A percentile compares a stretch with the other conserved stretches of the same genome.
phyloP scores from a whole-genome alignment of 2,329 filamentous ascomycete genomes.

The Aureobasidium uvarum region DNA sequence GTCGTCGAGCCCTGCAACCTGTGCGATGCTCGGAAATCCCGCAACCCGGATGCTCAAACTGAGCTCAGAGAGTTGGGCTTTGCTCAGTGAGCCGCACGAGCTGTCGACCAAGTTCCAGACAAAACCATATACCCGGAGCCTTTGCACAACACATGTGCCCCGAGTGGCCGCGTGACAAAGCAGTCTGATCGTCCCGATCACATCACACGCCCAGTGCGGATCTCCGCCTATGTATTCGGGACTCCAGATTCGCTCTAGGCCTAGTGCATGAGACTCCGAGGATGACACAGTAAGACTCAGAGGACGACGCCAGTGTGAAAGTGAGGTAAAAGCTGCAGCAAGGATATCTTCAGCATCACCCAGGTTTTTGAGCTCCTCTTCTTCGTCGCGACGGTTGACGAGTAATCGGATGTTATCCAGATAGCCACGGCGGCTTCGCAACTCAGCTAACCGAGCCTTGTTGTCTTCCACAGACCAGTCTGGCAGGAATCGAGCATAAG shows the following conservation, averaged over 20 bases:
- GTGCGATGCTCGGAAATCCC: no score
- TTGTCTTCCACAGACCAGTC: not conserved
- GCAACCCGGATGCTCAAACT: no score
- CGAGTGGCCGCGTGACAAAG: not conserved
- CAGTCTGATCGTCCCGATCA: not conserved
- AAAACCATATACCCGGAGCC: not conserved
- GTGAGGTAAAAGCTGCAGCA: not conserved
- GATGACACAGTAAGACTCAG: not conserved
- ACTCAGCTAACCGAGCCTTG: not conserved
- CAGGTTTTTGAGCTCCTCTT: not conserved
- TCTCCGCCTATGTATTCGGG: not conserved
- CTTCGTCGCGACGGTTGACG: not conserved
- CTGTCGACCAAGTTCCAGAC: not conserved
- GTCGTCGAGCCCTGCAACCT: not conserved
- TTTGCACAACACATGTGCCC: not conserved
- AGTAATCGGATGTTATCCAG: not conserved
- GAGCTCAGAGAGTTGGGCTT: no score
- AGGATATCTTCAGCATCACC: not conserved
- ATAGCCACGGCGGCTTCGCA: not conserved
- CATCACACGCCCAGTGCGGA: not conserved
- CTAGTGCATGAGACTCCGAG: not conserved
- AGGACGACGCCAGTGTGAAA: not conserved
- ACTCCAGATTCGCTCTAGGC: not conserved
- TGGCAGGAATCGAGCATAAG: not conserved
- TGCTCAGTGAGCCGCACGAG: not conserved